Evolutionary conservation across 192 early-diverging fungal species (phyloP).

Genomic region (Coemansia guatemalensis): DNA sequence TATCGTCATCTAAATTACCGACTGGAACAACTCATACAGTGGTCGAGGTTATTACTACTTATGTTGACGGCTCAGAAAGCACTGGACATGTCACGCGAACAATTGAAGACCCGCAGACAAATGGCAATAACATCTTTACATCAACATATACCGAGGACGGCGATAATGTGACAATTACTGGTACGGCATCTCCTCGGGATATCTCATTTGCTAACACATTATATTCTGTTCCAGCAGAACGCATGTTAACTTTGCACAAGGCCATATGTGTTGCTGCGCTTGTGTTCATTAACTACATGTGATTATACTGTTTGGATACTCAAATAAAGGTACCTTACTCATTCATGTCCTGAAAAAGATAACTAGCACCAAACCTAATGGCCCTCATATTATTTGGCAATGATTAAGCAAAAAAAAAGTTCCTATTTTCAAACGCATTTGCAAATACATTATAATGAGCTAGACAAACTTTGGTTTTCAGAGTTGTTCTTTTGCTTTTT

Average conservation of each 20-base stretch:
- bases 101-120: neutral
- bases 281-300: no score
- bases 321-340: neutral
- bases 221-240: neutral
- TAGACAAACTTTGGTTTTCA: neutral
- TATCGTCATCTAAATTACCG: neutral
- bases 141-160: constrained; percentile 32
- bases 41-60: constrained; percentile 21
- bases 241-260: neutral
- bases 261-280: no score
- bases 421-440: neutral
- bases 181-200: constrained; percentile 8
- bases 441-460: neutral
- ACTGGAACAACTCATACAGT: constrained; percentile 23
- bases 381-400: neutral
- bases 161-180: constrained; percentile 26
- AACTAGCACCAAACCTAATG: no score
- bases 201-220: constrained; percentile 1
- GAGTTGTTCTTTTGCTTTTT: constrained; percentile 3
- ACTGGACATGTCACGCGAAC: constrained; percentile 22
- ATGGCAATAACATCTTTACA: constrained; percentile 8
- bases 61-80: constrained; percentile 30
- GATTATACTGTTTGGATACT: no score
- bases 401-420: neutral
- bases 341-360: neutral